Evolutionary conservation across 352 stramenopile species (phyloP), one percentile per base, ranked within the genome.

Genomic region (Thraustochytrium sp.): DNA sequence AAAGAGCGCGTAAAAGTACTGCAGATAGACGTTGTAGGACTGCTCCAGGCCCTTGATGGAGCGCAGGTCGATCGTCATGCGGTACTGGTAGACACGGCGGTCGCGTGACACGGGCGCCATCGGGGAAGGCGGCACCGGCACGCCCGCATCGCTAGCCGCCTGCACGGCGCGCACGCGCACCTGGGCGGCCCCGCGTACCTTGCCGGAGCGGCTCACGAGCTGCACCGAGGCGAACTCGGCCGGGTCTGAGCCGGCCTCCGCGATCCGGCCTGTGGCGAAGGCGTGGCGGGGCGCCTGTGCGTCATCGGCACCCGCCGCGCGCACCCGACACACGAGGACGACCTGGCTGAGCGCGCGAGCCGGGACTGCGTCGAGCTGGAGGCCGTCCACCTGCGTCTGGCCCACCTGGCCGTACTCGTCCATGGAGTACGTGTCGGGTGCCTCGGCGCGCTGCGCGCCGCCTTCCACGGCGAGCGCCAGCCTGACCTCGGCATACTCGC

Each of bases 41-140:
- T 80, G 18, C 11, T 80, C 68, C 16, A 80, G 48, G 26, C 68
- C 68, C 31, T 80, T 80, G 42, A 80, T 80, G 18, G 68, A 80
- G 18, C 68, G 68, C 4, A 80, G 38, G 53, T 80, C 68, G 23
- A 80, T 63, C 46, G 68, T 80, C 5, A 72, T 42, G 26, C 68
- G 68, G 49, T 80, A 80, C 2, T 80, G 34, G 46, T 72, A 72
- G 26, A 72, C 59, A 29, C 26, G 42, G 16, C 9, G 9, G 59
- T 72, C 59, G 4, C n/a, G 34, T 5, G 59, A 72, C 23, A 72
- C 2, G 9, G 59, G 59, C 13, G 59, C 34, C 59, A 42, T 55
- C 40, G 59, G 59, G 11, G 59, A 72, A 4, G 21, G 13, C 26
- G 59, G 59, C 4, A 72, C 59, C 8, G 59, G 59, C 16, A 72